Base-by-base conservation (phyloP, 345 rosid species). In the Eucalyptus regnans region DNA sequence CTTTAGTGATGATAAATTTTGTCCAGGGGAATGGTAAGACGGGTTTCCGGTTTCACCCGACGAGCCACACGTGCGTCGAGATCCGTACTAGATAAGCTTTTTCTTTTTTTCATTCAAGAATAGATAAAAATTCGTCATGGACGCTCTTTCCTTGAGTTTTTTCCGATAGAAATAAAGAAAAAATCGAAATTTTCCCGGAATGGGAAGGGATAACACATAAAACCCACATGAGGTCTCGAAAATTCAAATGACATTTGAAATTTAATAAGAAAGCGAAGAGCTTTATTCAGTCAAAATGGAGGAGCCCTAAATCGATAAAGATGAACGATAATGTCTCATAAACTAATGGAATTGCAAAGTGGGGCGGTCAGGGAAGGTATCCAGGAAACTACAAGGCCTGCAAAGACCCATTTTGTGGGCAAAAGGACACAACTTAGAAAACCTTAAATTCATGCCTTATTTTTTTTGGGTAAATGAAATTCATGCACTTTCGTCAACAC, bases 161-260 rank as follows among this genome's bases (percentile, higher is more conserved):
- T 17, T 31, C 66, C 5, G 0, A 31, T 15, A 68, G 0, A 4
- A 31, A 15, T 3, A 62, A 31, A 71, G 2, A 20, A 37, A 37
- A 37, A 76, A 20, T 10, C 5, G 3, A 9, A 20, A 76, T 8
- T 18, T 76, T 76, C 14, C 20, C 1, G 7, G 4, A 10, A 37
- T 37, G 1, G 20, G 10, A 18, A 76, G 27, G 3, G 2, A 9
- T 71, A 43, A 76, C 13, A 5, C 27, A 3, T 10, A 10, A 76
- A 76, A 10, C 2, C 1, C 8, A 10, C 0, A 20, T 0, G 4
- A 71, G 18, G 3, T 71, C 23, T 18, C 25, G 4, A 33, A 31
- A 68, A 33, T 18, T 71, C 14, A 1, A 37, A 41, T 20, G 43
- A 76, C 15, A 76, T 20, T 76, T 37, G 48, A 76, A 41, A 76